A percentile compares a stretch with the other conserved stretches of the same genome.
Conservation (phyloP, 805 yeast species). For the Zygosaccharomyces pseudorouxii region DNA sequence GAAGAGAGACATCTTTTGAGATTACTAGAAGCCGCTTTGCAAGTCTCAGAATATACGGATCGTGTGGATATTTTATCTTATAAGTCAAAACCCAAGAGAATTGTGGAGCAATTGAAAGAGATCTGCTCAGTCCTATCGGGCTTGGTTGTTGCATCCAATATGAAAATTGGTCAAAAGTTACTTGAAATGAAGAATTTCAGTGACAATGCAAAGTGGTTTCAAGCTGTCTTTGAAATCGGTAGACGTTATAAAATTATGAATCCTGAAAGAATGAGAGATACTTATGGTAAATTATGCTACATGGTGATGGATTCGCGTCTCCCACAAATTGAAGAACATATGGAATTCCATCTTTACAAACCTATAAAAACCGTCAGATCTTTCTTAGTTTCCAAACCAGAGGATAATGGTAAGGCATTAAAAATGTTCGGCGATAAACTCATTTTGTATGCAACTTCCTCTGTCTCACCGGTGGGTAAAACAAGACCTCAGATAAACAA, state of each 20-base stretch:
- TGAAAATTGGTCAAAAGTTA: conserved; percentile 62
- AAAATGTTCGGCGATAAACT: conserved; percentile 53
- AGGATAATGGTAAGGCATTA: conserved; percentile 36
- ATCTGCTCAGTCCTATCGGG: conserved; percentile 78
- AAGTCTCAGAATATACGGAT: conserved; percentile 77
- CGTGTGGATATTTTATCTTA: conserved; percentile 67
- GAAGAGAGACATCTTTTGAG: conserved; percentile 67
- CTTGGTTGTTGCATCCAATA: conserved; percentile 68
- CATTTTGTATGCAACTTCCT: conserved; percentile 60
- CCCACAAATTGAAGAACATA: conserved; percentile 61
- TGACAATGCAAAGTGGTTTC: conserved; percentile 69
- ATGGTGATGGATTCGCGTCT: conserved; percentile 81
- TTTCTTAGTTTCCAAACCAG: conserved; percentile 41
- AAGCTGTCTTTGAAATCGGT: conserved; percentile 68
- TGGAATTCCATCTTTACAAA: conserved; percentile 72
- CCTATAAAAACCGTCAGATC: conserved; percentile 62
- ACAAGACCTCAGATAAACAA: conserved; percentile 49
- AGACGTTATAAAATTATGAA: conserved; percentile 79
- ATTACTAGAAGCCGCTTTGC: conserved; percentile 67
- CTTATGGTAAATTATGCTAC: conserved; percentile 73
- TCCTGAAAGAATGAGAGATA: conserved; percentile 75
- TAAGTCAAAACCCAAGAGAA: conserved; percentile 63
- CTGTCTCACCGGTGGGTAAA: conserved; percentile 57
- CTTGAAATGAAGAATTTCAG: conserved; percentile 63
- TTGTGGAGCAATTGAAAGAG: conserved; percentile 66